These are phyloP conservation scores for Spizellomyces punctatus DNA, from an alignment of 192 early-diverging fungal species.

Conservation along the genomic window DNA sequence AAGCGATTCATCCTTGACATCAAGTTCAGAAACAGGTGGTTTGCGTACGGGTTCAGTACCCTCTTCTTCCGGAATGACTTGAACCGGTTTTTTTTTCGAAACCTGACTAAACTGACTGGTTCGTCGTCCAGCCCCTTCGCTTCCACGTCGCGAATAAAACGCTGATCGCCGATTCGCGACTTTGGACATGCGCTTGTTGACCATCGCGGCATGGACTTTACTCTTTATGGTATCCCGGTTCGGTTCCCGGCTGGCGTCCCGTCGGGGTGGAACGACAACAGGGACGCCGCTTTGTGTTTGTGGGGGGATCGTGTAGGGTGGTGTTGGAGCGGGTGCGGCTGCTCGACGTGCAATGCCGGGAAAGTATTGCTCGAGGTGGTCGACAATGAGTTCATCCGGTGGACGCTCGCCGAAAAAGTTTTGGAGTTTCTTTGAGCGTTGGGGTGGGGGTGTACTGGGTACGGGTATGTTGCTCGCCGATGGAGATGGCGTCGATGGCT, in stretches of 20 bases:
- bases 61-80: neutral
- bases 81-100: neutral
- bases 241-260: slow-evolving; percentile 9
- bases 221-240: slow-evolving; percentile 22
- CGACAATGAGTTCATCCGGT: slow-evolving; percentile 88
- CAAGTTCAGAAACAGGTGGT: neutral
- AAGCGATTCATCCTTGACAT: neutral
- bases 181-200: slow-evolving; percentile 41
- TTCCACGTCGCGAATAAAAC: slow-evolving; percentile 19
- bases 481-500: neutral
- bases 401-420: slow-evolving; percentile 96
- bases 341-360: slow-evolving; percentile 55
- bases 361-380: slow-evolving; percentile 90
- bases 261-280: slow-evolving; percentile 19
- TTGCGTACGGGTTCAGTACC: neutral
- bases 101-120: neutral
- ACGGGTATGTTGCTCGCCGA: neutral
- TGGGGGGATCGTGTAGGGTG: neutral
- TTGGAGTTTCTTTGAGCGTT: slow-evolving; percentile 39
- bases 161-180: slow-evolving; percentile 18
- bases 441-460: neutral
- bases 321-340: neutral
- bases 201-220: slow-evolving; percentile 38
- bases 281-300: neutral
- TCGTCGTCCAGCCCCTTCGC: neutral